These are phyloP conservation scores for Pisolithus tinctorius DNA, from an alignment of 768 basidiomycete species.

Conservation along the genomic window DNA sequence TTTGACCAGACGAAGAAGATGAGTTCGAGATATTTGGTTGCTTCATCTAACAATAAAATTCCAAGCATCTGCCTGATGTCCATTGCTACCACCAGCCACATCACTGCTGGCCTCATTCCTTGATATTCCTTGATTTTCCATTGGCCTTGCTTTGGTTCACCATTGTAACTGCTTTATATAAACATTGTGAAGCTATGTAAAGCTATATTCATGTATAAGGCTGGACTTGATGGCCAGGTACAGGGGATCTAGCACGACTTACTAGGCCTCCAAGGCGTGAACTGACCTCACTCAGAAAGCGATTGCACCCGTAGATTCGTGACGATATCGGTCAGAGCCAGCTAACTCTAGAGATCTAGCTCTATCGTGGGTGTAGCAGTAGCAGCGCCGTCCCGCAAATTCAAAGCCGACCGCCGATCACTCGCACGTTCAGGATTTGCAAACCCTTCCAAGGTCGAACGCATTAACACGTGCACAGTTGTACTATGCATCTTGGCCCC, in stretches of 20 bases:
- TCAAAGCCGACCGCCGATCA: background rate
- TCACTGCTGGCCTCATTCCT: too few relatives aligned
- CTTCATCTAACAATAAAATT: background rate
- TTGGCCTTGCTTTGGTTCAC: too few relatives aligned
- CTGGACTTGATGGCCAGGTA: too few relatives aligned
- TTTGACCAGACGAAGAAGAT: slow-evolving; percentile 52
- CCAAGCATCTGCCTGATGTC: slow-evolving; percentile 66
- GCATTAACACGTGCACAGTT: slow-evolving; percentile 54
- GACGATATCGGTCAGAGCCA: too few relatives aligned
- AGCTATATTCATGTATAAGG: too few relatives aligned
- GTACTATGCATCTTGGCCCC: slow-evolving; percentile 51
- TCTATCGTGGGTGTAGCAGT: slow-evolving; percentile 48
- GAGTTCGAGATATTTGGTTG: slow-evolving; percentile 6
- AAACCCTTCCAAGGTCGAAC: slow-evolving; percentile 50
- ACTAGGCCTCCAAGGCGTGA: slow-evolving; percentile 64
- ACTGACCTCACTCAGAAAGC: too few relatives aligned
- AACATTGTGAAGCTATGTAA: too few relatives aligned
- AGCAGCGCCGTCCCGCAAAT: background rate
- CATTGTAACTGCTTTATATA: too few relatives aligned
- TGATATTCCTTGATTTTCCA: too few relatives aligned
- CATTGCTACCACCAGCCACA: slow-evolving; percentile 65
- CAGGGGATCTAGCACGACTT: slow-evolving; percentile 63
- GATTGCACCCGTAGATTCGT: too few relatives aligned
- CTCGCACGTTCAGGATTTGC: slow-evolving; percentile 41
- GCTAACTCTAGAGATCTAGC: slow-evolving; percentile 37